Conservation (phyloP, 1,284 basidiomycete genomes). For the Puccinia horiana region DNA sequence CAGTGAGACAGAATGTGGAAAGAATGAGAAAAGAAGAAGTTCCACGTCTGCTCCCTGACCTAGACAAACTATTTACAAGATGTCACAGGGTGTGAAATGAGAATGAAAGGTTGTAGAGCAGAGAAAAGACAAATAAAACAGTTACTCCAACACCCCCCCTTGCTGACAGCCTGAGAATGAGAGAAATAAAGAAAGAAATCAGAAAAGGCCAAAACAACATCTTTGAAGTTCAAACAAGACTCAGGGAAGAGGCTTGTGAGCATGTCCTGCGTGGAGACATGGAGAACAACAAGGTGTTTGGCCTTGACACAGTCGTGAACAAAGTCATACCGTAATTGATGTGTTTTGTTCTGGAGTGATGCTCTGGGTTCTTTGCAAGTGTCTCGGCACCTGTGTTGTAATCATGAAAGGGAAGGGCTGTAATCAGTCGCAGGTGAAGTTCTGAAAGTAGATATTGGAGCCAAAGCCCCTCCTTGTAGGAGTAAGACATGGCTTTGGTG, state of each 20-base stretch:
- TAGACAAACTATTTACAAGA: too few relatives aligned
- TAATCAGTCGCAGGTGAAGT: background rate
- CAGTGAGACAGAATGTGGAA: too few relatives aligned
- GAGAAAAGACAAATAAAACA: too few relatives aligned
- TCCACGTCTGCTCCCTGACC: too few relatives aligned
- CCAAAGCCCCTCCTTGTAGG: background rate
- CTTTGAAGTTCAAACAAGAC: background rate
- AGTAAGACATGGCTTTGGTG: background rate
- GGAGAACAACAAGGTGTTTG: background rate
- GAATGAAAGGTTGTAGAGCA: too few relatives aligned
- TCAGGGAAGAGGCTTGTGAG: background rate
- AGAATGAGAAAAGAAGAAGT: too few relatives aligned
- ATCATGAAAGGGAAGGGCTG: background rate
- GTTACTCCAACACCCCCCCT: too few relatives aligned
- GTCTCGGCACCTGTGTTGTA: background rate
- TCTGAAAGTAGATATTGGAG: background rate
- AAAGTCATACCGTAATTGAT: background rate
- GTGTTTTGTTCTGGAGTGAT: background rate
- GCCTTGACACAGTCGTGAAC: background rate
- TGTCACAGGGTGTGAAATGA: too few relatives aligned
- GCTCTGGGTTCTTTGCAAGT: background rate
- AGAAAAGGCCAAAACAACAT: background rate
- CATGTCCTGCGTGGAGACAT: background rate
- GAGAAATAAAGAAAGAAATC: too few relatives aligned
- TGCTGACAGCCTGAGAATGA: too few relatives aligned